Evolutionary conservation across 163 green algal species (phyloP).

Genomic region (Volvox carteri): DNA sequence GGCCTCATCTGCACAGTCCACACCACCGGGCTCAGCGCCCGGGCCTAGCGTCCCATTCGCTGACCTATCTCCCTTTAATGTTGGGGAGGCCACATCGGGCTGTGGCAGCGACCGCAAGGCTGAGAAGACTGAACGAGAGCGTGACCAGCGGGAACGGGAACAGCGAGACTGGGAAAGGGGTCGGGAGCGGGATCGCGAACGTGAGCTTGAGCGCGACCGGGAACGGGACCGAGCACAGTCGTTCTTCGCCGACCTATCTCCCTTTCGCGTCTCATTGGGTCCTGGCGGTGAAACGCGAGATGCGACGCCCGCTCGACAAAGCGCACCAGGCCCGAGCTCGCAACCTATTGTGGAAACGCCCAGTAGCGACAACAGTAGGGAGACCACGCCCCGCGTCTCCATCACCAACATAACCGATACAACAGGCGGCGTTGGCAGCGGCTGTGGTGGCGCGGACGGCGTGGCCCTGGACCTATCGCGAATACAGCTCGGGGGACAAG

Average conservation of each 20-base stretch:
- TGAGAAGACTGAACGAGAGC: neutral
- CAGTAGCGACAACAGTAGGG: slow-evolving; percentile 34
- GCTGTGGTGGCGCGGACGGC: neutral
- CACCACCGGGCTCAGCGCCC: slow-evolving; percentile 16
- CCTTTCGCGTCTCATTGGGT: slow-evolving; percentile 19
- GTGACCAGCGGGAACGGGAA: neutral
- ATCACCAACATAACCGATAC: neutral
- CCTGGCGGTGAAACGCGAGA: neutral
- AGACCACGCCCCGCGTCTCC: slow-evolving; percentile 39
- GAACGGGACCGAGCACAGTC: slow-evolving; percentile 11
- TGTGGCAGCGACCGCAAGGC: neutral
- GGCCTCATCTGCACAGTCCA: slow-evolving; percentile 30
- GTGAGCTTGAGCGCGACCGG: neutral
- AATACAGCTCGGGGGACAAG: neutral
- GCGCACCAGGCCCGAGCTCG: neutral
- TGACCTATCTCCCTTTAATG: slow-evolving; percentile 56
- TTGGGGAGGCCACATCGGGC: neutral
- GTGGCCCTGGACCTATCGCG: neutral
- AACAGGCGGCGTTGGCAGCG: neutral
- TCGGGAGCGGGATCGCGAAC: neutral
- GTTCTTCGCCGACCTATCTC: slow-evolving; percentile 55
- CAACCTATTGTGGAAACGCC: slow-evolving; percentile 39
- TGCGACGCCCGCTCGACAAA: neutral
- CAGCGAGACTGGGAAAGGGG: neutral
- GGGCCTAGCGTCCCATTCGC: slow-evolving; percentile 10